Conservation (phyloP, 2,329 filamentous ascomycete genomes). For the Colletotrichum tanaceti region DNA sequence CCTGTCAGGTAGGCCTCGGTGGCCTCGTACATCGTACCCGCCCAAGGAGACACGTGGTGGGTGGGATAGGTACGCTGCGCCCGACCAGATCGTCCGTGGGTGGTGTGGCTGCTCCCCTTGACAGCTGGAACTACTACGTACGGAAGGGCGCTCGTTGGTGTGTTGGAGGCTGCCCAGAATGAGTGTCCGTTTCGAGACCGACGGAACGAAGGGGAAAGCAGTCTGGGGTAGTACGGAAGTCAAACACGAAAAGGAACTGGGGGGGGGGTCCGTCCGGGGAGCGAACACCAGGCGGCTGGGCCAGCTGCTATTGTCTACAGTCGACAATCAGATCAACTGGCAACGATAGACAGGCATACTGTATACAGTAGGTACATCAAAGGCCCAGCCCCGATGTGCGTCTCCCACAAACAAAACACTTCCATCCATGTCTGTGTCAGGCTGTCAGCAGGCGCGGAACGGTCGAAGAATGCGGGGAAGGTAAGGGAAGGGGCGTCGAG, state of each 20-base stretch:
- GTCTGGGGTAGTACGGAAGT: constrained; percentile 1
- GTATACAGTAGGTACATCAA: background rate
- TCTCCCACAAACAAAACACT: background rate
- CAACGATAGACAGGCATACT: no score
- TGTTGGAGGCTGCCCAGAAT: no score
- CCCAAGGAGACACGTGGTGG: background rate
- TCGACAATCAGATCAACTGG: no score
- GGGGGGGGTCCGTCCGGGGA: background rate
- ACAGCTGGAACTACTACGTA: background rate
- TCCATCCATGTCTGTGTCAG: background rate
- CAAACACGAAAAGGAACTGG: background rate
- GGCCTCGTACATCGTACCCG: no score
- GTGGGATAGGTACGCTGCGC: background rate
- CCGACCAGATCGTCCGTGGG: background rate
- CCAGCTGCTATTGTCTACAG: no score
- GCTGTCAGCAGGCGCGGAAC: background rate
- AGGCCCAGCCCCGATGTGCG: background rate
- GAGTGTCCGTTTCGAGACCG: constrained; percentile 3
- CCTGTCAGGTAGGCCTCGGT: background rate
- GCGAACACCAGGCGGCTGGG: background rate
- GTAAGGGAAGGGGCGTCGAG: background rate
- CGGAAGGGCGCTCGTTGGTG: background rate
- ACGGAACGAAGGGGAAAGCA: background rate
- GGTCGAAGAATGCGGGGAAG: constrained; percentile 18
- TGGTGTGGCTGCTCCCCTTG: background rate